Evolutionary conservation across 1,284 basidiomycete genomes (phyloP).

Genomic region (Veloboletus limbatus): DNA sequence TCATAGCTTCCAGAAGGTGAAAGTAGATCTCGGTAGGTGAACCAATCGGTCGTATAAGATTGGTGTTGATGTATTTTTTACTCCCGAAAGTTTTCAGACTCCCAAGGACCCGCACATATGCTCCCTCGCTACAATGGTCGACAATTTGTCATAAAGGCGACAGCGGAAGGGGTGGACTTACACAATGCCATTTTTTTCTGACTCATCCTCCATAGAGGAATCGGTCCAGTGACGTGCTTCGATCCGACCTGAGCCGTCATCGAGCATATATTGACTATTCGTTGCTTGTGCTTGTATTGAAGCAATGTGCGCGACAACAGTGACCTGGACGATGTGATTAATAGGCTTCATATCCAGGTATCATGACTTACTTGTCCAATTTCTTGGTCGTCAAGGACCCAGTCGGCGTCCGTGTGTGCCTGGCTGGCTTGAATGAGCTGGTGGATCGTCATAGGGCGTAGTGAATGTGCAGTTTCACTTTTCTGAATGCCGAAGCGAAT

Average conservation of each 20-base stretch:
- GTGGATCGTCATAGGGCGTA: slow-evolving; percentile 84
- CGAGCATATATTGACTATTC: slow-evolving; percentile 78
- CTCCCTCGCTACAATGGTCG: slow-evolving; percentile 55
- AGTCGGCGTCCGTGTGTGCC: slow-evolving; percentile 85
- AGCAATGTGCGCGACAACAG: slow-evolving; percentile 80
- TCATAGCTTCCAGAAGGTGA: slow-evolving; percentile 61
- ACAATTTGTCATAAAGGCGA: background rate
- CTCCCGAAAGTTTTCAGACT: slow-evolving; percentile 83
- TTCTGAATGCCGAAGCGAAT: slow-evolving; percentile 28
- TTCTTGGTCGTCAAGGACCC: slow-evolving; percentile 79
- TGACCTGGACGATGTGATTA: slow-evolving; percentile 43
- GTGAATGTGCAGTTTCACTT: slow-evolving; percentile 56
- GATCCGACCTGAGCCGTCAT: slow-evolving; percentile 88
- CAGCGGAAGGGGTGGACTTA: slow-evolving; percentile 12
- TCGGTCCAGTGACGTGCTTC: slow-evolving; percentile 92
- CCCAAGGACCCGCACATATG: slow-evolving; percentile 87
- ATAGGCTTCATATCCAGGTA: background rate
- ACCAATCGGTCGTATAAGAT: slow-evolving; percentile 63
- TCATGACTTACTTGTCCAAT: slow-evolving; percentile 65
- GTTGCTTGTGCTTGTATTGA: slow-evolving; percentile 74
- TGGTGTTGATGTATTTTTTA: slow-evolving; percentile 81
- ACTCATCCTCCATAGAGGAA: slow-evolving; percentile 53
- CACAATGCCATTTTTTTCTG: slow-evolving; percentile 47
- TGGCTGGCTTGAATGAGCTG: slow-evolving; percentile 80
- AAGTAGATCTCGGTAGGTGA: slow-evolving; percentile 84